Base-by-base conservation (phyloP, 768 basidiomycete species). In the Pulveroboletus ravenelii region DNA sequence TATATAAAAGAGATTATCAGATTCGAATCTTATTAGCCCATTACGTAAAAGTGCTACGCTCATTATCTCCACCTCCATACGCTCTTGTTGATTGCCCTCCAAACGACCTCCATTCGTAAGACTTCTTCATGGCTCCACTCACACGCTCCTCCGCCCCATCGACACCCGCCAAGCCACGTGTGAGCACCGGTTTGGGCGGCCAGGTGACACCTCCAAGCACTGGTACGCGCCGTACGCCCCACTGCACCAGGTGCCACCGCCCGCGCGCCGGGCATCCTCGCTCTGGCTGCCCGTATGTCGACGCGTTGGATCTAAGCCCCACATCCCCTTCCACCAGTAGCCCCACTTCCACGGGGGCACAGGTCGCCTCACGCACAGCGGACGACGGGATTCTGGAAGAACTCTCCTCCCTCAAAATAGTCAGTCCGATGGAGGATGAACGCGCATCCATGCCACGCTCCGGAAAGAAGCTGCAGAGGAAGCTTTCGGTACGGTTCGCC, bases 191-290 rank as follows among this genome's bases (percentile, higher is more conserved):
- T 20, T 41, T 56, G 6, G 41, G 41, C 20, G 42, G 48, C 30
- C 48, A 40, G 18, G 23, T 41, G 15, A 64, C 70, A 0, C 67
- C 71, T n/a, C 65, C 71, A 3, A 62, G 62, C 34, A 66, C 68
- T 15, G 69, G 77, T 10, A 70, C 78, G 6, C 79, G 80, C 38
- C 82, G 81, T 45, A 59, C 62, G 2, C 83, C 77, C 32, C 74
- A 68, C 41, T 85, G 82, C 64, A 73, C 67, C 39, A 78, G 77
- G 57, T 85, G 83, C 63, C 70, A 72, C 47, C 75, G 75, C 20
- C 79, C 80, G 0, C 71, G 74, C 47, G 72, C 69, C 23, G 82
- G 82, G 0, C 84, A 85, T 59, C 83, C 83, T 15, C 79, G 82
- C 40, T 78, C 78, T 0, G 81, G 82, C 10, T 84, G 84, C 58